Evolutionary conservation across 2,329 filamentous ascomycete species (phyloP), one percentile per base, ranked within the genome.

Genomic region (Zasmidium angulare): DNA sequence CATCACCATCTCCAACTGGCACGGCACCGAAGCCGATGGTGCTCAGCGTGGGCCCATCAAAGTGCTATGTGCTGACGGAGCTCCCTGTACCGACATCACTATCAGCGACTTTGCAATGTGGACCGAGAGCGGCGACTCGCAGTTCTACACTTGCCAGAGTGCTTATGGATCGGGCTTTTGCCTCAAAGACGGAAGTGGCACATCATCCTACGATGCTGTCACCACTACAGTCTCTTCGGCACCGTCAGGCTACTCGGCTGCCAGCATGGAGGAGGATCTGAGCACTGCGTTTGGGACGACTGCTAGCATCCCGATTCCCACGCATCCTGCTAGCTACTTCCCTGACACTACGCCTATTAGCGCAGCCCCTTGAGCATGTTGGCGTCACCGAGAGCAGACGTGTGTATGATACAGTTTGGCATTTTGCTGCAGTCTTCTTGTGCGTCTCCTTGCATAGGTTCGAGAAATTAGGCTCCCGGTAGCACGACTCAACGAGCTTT

Each of bases 1-100:
- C 72, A 75, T 87, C 65, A 81, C 76, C 1, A 77, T 85, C 69
- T 77, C 69, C 26, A 81, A 82, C 71, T 86, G 84, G 84, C 81
- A 79, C 58, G 84, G 84, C 36, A 82, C 79, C 1, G 77, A 78
- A 56, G 68, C 75, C 2, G 74, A 85, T 61, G 84, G 83, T 20
- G 69, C 70, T 3, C 58, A 77, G 55, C 79, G 84, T 21, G 82
- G 81, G 0, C 83, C 84, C 1, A 75, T 86, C 65, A 80, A 82
- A 59, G 72, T 85, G 46, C 69, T 77, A 31, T 86, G 83, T 63
- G 77, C 82, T 0, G 75, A 79, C 57, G 73, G 66, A 1, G 78
- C 76, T 1, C 84, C 84, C 12, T 86, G 84, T 74, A 80, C 77
- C 2, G 78, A 79, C 55, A 77, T 85, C 62, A 76, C 72, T 17